phyloP scores from a whole-genome alignment of 495 filamentous ascomycete species.

The Hypoxylon lienhwacheense region DNA sequence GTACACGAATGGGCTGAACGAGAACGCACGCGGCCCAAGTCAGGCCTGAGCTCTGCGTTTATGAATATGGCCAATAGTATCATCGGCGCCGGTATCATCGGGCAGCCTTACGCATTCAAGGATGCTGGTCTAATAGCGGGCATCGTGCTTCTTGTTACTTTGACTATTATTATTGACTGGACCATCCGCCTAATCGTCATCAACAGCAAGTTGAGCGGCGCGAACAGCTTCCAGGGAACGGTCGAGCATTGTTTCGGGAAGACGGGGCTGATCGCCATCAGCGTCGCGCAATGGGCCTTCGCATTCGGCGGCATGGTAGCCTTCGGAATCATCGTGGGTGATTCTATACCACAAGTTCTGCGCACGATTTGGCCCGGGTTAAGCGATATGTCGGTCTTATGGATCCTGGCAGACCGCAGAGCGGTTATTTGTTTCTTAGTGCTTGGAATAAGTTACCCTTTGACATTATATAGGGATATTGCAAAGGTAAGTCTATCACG shows the following conservation, averaged over 20 bases:
- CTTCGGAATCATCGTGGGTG: conserved; percentile 95
- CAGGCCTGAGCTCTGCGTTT: conserved; percentile 60
- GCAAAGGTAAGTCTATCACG: conserved; percentile 68
- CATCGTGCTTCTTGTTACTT: conserved; percentile 69
- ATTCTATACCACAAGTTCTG: conserved; percentile 90
- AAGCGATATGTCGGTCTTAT: conserved; percentile 69
- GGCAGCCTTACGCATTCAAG: conserved; percentile 90
- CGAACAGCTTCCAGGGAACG: conserved; percentile 90
- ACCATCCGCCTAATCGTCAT: conserved; percentile 95
- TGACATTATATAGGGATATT: conserved; percentile 94
- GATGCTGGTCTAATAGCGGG: conserved; percentile 86
- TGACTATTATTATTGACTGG: conserved; percentile 92
- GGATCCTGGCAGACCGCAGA: conserved; percentile 76
- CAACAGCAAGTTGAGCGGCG: conserved; percentile 91
- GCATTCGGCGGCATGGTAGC: conserved; percentile 98
- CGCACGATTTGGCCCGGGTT: conserved; percentile 78
- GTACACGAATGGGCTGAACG: conserved; percentile 46
- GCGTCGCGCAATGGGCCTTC: conserved; percentile 93
- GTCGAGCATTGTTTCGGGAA: conserved; percentile 92
- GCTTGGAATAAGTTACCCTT: conserved; percentile 82
- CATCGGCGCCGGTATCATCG: conserved; percentile 97
- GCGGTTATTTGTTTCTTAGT: conserved; percentile 85
- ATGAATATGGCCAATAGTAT: conserved; percentile 99
- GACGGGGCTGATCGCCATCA: conserved; percentile 85
- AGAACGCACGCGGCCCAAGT: conserved; percentile 53